Conservation (phyloP, 441 rosid genomes). For the Dalechampia spathulata region DNA sequence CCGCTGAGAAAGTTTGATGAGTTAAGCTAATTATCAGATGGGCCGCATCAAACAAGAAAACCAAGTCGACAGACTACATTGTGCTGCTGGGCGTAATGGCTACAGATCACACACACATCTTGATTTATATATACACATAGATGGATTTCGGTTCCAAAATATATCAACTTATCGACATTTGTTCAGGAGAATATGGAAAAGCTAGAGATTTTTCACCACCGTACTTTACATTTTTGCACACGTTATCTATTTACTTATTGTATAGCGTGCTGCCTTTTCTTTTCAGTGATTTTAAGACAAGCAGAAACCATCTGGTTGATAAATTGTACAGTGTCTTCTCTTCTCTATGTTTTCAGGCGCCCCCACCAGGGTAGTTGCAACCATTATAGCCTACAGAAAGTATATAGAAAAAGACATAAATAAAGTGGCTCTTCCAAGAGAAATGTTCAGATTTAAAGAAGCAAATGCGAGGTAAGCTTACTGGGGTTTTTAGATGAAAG, state of each 20-base stretch:
- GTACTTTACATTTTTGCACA: not conserved
- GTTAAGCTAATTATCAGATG: no score
- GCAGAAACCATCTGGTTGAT: no score
- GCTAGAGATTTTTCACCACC: not conserved
- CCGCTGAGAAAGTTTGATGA: no score
- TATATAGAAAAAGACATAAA: not conserved
- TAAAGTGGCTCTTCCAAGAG: not conserved
- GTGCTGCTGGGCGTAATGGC: no score
- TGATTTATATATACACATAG: no score
- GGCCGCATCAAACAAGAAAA: no score
- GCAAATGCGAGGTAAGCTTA: conserved; percentile 23
- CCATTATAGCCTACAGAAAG: conserved; percentile 26
- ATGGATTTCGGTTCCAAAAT: no score
- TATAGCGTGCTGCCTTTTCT: no score
- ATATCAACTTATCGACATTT: not conserved
- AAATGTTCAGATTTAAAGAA: not conserved
- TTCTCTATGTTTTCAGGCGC: conserved; percentile 18
- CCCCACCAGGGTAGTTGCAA: conserved; percentile 36
- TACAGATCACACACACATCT: no score
- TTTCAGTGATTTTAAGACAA: no score
- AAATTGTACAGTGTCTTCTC: not conserved
- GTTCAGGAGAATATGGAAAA: not conserved
- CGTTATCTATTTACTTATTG: not conserved
- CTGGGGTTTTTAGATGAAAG: conserved; percentile 54
- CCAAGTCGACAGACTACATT: no score